Base-by-base conservation (phyloP, 306 rosid species). In the Quercus agrifolia region DNA sequence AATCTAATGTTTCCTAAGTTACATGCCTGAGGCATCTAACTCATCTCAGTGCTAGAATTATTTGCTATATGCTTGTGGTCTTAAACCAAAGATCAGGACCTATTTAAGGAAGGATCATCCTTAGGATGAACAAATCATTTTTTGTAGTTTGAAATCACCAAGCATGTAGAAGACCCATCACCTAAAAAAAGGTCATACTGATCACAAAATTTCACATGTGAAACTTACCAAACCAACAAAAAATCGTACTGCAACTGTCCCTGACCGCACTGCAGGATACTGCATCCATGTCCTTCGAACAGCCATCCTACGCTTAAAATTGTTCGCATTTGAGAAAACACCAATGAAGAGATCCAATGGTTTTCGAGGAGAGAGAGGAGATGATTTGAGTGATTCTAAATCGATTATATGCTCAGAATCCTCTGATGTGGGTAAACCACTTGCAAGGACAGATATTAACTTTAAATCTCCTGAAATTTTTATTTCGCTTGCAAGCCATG, bases 201-300 rank as follows among this genome's bases (percentile, higher is more conserved):
- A 64, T 77, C 38, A 64, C 52, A 55, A 2, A 58, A n/a, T 23
- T 70, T 67, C 51, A 70, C 17, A 83, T 55, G 79, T 35, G 81
- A 83, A 59, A 81, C 97, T 89, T 84, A 96, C 98, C 98, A 96
- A 87, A 82, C 99, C 99, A 84, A 96, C 99, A 81, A 96, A 93
- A 89, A 96, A 93, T 63, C 97, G 96, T 77, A 93, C 98, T 12
- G 96, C 97, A 52, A 89, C 88, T 41, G 55, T 61, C 77, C 87
- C 88, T 51, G 96, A 88, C 85, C 84, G 88, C 70, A 96, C 93
- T 64, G 86, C 91, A 78, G 90, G 79, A 77, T 93, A 96, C 86
- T 96, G 99, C 98, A 96, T 93, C 99, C 99, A 96, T n/a, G 99
- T 90, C 87, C 99, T 93, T 86, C 99, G 88, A 74, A 93, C 97